Evolutionary conservation across 176 grass and related monocot species (phyloP).

Genomic region (Phoenix roebelenii): DNA sequence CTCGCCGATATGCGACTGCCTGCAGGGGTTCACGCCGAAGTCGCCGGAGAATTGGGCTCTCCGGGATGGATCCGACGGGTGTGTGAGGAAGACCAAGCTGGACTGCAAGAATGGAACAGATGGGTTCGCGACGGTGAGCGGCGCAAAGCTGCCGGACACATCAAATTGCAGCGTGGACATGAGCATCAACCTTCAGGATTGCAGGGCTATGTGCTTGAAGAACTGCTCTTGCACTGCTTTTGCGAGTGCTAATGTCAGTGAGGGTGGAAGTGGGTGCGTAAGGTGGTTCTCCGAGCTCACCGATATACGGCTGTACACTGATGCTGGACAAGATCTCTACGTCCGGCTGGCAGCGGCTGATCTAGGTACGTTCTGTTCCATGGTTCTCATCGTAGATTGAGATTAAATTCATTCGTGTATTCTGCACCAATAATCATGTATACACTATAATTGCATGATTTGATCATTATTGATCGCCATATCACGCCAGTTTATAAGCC

Average conservation of each 20-base stretch:
- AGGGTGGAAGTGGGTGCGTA: constrained; percentile 30
- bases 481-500: too few relatives aligned
- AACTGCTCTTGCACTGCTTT: constrained; percentile 65
- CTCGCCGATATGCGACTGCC: constrained; percentile 32
- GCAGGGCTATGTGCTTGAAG: constrained; percentile 27
- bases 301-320: constrained; percentile 37
- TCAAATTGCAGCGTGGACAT: constrained; percentile 22
- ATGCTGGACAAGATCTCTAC: constrained; percentile 45
- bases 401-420: too few relatives aligned
- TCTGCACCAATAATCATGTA: too few relatives aligned
- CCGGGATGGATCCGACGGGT: constrained; percentile 31
- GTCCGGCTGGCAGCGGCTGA: constrained; percentile 37
- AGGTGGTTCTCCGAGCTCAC: constrained; percentile 41
- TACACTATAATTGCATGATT: too few relatives aligned
- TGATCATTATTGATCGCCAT: too few relatives aligned
- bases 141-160: constrained; percentile 62
- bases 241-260: constrained; percentile 35
- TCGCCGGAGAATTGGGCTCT: constrained; percentile 27
- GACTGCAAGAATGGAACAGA: constrained; percentile 35
- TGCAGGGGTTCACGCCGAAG: constrained; percentile 32
- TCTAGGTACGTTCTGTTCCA: constrained; percentile 24
- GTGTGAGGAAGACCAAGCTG: constrained; percentile 33
- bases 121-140: constrained; percentile 28
- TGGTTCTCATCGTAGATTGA: too few relatives aligned
- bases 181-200: constrained; percentile 26